A percentile compares a stretch with the other conserved stretches of the same genome.
Conservation (phyloP, 768 basidiomycete genomes). For the Termitomyces sp. region DNA sequence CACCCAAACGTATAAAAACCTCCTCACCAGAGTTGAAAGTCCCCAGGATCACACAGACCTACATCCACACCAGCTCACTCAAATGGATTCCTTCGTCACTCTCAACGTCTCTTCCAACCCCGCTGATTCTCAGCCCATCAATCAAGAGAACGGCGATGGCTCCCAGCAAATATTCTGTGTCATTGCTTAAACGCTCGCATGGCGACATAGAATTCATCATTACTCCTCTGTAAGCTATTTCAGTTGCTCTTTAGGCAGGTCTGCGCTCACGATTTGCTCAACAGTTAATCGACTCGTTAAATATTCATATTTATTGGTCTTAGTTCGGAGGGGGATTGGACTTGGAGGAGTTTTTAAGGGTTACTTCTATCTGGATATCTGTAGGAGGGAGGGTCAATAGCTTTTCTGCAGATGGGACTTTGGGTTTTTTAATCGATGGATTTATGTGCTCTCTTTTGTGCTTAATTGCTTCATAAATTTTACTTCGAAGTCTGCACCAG, state of each 20-base stretch:
- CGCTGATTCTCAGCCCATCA: not conserved
- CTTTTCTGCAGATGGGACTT: not conserved
- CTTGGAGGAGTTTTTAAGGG: not conserved
- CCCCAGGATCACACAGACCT: not conserved
- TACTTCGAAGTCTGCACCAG: too few species aligned
- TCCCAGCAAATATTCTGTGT: not conserved
- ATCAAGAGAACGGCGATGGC: not conserved
- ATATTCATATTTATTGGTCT: not conserved
- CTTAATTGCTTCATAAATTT: not conserved
- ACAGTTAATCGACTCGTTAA: not conserved
- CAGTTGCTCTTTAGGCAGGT: too few species aligned
- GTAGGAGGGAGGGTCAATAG: not conserved
- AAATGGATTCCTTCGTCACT: constrained; percentile 1
- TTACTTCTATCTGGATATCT: not conserved
- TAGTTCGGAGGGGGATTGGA: not conserved
- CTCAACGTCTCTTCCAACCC: not conserved
- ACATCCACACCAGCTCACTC: not conserved
- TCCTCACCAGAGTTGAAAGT: not conserved
- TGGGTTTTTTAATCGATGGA: not conserved
- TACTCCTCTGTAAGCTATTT: not conserved
- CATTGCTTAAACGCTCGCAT: not conserved
- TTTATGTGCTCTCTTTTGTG: not conserved
- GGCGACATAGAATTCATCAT: not conserved
- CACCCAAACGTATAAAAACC: not conserved
- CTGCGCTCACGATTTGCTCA: not conserved